Evolutionary conservation across 371 early-diverging fungal species (phyloP).

Genomic region (Syncephalastrum contaminatum): DNA sequence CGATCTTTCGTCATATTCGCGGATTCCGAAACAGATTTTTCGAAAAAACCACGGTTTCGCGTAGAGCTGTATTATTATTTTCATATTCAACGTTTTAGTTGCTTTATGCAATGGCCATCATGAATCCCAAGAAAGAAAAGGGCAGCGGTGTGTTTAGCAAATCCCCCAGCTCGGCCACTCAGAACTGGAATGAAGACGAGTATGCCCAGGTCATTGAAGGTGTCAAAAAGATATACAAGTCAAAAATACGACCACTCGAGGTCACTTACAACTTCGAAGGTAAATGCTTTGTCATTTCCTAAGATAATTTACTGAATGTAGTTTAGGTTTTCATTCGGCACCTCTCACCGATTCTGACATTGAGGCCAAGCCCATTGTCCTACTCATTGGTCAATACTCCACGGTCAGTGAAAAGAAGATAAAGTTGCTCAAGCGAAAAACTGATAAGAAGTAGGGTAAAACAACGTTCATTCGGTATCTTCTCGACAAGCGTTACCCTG

Average conservation of each 20-base stretch:
- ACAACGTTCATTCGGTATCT: constrained; percentile 84
- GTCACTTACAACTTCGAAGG: constrained; percentile 76
- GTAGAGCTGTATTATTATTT: no score
- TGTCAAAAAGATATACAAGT: constrained; percentile 66
- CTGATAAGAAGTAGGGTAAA: constrained; percentile 57
- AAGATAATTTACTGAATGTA: neutral
- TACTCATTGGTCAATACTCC: constrained; percentile 85
- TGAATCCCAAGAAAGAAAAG: constrained; percentile 6
- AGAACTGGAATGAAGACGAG: constrained; percentile 36
- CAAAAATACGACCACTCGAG: constrained; percentile 74
- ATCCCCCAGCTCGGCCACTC: constrained; percentile 4
- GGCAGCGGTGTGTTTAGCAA: neutral
- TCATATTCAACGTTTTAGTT: neutral
- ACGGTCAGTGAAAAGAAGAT: constrained; percentile 36
- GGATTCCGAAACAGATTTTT: no score
- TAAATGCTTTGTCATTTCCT: constrained; percentile 2
- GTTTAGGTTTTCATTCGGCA: constrained; percentile 68
- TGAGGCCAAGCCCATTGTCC: constrained; percentile 81
- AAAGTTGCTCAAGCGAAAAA: neutral
- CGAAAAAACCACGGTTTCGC: no score
- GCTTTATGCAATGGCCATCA: constrained; percentile 3
- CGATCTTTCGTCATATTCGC: no score
- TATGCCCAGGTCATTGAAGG: constrained; percentile 62
- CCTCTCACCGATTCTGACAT: constrained; percentile 80
- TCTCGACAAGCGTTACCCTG: constrained; percentile 81